Percentiles rank a stretch among this genome's conserved stretches.
These are phyloP conservation scores for Phoma sp. DNA, from an alignment of 2,329 filamentous ascomycete species.

Conservation along the genomic window DNA sequence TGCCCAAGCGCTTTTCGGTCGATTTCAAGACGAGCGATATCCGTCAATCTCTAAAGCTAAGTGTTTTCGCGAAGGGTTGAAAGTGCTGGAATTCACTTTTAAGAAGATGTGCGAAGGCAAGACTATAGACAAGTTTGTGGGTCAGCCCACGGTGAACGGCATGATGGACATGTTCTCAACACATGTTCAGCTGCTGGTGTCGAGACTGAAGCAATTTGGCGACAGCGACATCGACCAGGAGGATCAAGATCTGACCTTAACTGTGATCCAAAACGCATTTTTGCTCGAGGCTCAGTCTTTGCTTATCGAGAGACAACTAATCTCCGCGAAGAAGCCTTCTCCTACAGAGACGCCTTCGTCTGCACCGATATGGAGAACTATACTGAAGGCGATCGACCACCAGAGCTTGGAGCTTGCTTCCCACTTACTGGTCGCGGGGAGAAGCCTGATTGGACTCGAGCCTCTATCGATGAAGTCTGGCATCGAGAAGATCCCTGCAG, in stretches of 20 bases:
- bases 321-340: slow-evolving; percentile 66
- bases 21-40: slow-evolving; percentile 63
- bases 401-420: slow-evolving; percentile 76
- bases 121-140: slow-evolving; percentile 45
- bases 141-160: slow-evolving; percentile 56
- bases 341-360: slow-evolving; percentile 73
- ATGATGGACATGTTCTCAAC: slow-evolving; percentile 70
- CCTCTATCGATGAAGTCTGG: slow-evolving; percentile 60
- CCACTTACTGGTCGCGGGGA: slow-evolving; percentile 73
- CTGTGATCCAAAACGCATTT: slow-evolving; percentile 71
- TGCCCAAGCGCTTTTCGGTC: slow-evolving; percentile 74
- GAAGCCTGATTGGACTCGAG: slow-evolving; percentile 76
- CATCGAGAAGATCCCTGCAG: slow-evolving; percentile 54
- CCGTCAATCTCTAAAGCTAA: slow-evolving; percentile 65
- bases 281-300: slow-evolving; percentile 75
- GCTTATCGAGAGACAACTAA: slow-evolving; percentile 70
- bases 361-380: slow-evolving; percentile 77
- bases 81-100: slow-evolving; percentile 45
- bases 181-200: slow-evolving; percentile 55
- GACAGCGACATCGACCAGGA: slow-evolving; percentile 34
- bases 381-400: slow-evolving; percentile 70
- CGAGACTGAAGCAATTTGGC: slow-evolving; percentile 39
- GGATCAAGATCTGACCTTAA: slow-evolving; percentile 60
- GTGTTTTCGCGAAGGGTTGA: slow-evolving; percentile 66
- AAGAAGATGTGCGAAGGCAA: slow-evolving; percentile 43